phyloP scores from a whole-genome alignment of 129 eudicot genomes.

The Calendula officinalis region DNA sequence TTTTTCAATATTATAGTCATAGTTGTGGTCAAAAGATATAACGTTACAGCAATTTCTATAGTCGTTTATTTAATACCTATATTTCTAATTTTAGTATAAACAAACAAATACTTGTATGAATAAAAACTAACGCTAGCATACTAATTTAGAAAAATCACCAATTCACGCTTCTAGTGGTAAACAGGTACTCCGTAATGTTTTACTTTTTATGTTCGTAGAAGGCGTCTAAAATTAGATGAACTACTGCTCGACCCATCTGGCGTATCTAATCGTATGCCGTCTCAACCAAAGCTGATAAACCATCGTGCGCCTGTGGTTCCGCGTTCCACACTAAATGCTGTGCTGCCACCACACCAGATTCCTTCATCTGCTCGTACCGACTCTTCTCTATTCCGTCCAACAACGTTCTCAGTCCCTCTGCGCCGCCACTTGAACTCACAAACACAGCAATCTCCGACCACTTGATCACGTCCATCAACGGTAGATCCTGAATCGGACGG shows the following conservation, averaged over 20 bases:
- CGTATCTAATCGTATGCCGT: conserved; percentile 82
- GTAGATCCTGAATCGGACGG: conserved; percentile 90
- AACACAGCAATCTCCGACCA: conserved; percentile 76
- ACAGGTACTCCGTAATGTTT: not conserved
- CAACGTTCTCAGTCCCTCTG: conserved; percentile 41
- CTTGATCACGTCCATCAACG: conserved; percentile 79
- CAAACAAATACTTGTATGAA: too few species aligned
- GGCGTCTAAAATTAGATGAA: conserved; percentile 4
- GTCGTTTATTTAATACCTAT: too few species aligned
- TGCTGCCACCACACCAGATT: conserved; percentile 64
- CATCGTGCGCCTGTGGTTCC: conserved; percentile 70
- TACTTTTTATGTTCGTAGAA: not conserved
- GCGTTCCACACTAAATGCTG: conserved; percentile 77
- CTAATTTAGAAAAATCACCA: not conserved
- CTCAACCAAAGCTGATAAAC: conserved; percentile 92
- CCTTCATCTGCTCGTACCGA: conserved; percentile 55
- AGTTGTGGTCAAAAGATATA: too few species aligned
- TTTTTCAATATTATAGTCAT: too few species aligned
- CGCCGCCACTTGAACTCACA: conserved; percentile 49
- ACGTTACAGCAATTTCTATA: too few species aligned
- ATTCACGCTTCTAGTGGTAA: conserved; percentile 6
- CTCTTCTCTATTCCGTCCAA: conserved; percentile 42
- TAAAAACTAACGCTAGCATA: too few species aligned
- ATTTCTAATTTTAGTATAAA: too few species aligned
- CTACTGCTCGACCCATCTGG: conserved; percentile 39